Evolutionary conservation across 2,329 filamentous ascomycete genomes (phyloP).

Genomic region (Chalara sp.): DNA sequence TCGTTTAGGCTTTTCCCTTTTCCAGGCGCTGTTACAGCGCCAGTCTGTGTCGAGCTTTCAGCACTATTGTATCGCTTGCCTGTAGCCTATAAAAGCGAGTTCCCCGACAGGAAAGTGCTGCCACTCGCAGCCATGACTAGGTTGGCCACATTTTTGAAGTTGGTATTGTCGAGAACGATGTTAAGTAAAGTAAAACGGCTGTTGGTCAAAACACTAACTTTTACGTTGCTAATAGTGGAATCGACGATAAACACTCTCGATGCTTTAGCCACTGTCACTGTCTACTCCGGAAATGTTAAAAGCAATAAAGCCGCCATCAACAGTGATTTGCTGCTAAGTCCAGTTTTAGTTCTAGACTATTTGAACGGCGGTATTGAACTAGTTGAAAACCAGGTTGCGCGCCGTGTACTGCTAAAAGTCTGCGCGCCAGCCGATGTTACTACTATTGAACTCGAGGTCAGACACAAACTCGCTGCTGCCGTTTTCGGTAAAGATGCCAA

Average conservation of each 20-base stretch:
- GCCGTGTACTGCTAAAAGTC: constrained; percentile 86
- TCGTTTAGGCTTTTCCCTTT: constrained; percentile 65
- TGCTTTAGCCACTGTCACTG: constrained; percentile 53
- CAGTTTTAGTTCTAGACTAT: constrained; percentile 93
- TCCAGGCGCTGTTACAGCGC: constrained; percentile 42
- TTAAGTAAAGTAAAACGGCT: constrained; percentile 60
- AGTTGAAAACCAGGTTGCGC: constrained; percentile 75
- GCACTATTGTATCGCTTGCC: constrained; percentile 60
- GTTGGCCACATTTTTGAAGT: constrained; percentile 57
- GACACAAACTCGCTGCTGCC: constrained; percentile 79
- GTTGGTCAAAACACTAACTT: constrained; percentile 53
- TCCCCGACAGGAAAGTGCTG: no score
- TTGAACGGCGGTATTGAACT: constrained; percentile 75
- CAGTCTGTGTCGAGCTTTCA: constrained; percentile 49
- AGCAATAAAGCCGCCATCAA: constrained; percentile 67
- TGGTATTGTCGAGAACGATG: constrained; percentile 51
- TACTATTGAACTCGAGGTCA: constrained; percentile 78
- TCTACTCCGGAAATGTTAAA: constrained; percentile 69
- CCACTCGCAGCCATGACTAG: constrained; percentile 56
- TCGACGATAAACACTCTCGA: constrained; percentile 86
- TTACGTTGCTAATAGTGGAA: constrained; percentile 69
- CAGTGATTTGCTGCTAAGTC: constrained; percentile 68
- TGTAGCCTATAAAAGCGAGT: constrained; percentile 54
- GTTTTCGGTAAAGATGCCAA: constrained; percentile 80
- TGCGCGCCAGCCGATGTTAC: constrained; percentile 69